These are phyloP conservation scores for Catunica adiposa DNA, from an alignment of 2,329 filamentous ascomycete species.

Conservation along the genomic window DNA sequence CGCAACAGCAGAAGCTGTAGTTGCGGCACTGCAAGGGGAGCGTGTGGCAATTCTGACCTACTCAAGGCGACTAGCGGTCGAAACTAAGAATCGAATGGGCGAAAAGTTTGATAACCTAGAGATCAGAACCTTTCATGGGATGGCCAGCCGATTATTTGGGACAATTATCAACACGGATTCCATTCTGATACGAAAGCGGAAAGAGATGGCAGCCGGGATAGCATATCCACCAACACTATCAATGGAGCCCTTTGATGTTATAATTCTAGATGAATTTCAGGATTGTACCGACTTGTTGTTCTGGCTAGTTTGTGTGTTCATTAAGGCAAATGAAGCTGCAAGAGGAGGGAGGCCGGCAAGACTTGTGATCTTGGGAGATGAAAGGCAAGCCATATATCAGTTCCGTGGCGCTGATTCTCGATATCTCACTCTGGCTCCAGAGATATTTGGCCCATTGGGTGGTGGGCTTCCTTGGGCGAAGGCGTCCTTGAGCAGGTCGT, in stretches of 20 bases:
- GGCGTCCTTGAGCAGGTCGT: conserved; percentile 18
- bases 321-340: conserved; percentile 16
- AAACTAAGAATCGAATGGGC: conserved; percentile 17
- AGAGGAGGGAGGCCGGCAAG: conserved; percentile 15
- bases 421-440: conserved; percentile 18
- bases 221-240: conserved; percentile 16
- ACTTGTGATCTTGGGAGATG: conserved; percentile 20
- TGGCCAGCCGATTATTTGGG: conserved; percentile 17
- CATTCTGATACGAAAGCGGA: conserved; percentile 11
- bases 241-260: conserved; percentile 19
- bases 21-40: conserved; percentile 14
- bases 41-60: conserved; percentile 18
- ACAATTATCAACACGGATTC: conserved; percentile 15
- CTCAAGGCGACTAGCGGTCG: conserved; percentile 18
- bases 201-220: background rate
- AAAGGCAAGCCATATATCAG: conserved; percentile 20
- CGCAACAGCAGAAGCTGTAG: conserved; percentile 20
- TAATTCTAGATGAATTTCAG: conserved; percentile 22
- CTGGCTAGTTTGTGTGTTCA: conserved; percentile 18
- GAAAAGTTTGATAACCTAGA: conserved; percentile 15
- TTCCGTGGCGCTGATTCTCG: conserved; percentile 20
- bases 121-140: conserved; percentile 19
- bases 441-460: conserved; percentile 16
- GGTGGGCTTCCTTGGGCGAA: conserved; percentile 16
- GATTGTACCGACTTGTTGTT: conserved; percentile 20